Conservation (phyloP, 1,139 yeast species). For the Kodamaea derodonti region DNA sequence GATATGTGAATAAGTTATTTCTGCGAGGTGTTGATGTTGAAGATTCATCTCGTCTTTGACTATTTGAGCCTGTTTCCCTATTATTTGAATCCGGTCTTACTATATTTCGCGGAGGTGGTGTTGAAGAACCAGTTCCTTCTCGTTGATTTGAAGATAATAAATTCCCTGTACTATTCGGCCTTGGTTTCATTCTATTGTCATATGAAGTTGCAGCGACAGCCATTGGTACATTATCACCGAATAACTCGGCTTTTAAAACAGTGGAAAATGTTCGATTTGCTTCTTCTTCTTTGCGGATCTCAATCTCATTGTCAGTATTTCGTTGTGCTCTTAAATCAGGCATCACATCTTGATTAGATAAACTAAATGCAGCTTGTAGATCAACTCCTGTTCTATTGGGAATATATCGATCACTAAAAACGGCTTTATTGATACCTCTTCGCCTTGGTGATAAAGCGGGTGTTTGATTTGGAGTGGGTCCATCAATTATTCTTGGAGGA, state of each 20-base stretch:
- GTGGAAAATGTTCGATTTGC: slow-evolving; percentile 87
- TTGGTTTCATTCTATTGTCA: slow-evolving; percentile 4
- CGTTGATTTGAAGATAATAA: not conserved
- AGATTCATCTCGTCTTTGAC: slow-evolving; percentile 13
- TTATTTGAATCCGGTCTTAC: not conserved
- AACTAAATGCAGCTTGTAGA: slow-evolving; percentile 80
- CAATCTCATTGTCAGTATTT: slow-evolving; percentile 56
- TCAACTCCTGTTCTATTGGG: slow-evolving; percentile 86
- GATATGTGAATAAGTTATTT: slow-evolving; percentile 63
- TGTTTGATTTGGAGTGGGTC: slow-evolving; percentile 14
- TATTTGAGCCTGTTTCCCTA: not conserved
- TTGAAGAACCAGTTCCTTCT: slow-evolving; percentile 13
- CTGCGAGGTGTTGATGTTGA: slow-evolving; percentile 51
- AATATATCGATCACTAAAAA: slow-evolving; percentile 79
- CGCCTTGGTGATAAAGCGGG: slow-evolving; percentile 37
- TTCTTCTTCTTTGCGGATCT: slow-evolving; percentile 66
- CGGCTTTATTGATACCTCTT: slow-evolving; percentile 32
- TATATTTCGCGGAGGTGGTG: slow-evolving; percentile 3
- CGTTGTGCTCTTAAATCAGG: slow-evolving; percentile 33
- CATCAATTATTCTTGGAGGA: slow-evolving; percentile 29
- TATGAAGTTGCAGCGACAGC: slow-evolving; percentile 28
- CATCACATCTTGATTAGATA: slow-evolving; percentile 46
- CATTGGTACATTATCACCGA: slow-evolving; percentile 79
- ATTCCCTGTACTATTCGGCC: slow-evolving; percentile 14
- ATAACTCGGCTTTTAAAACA: slow-evolving; percentile 81